These are phyloP conservation scores for Fraxinus latifolia DNA, from an alignment of 305 asterid genomes.

Conservation along the genomic window DNA sequence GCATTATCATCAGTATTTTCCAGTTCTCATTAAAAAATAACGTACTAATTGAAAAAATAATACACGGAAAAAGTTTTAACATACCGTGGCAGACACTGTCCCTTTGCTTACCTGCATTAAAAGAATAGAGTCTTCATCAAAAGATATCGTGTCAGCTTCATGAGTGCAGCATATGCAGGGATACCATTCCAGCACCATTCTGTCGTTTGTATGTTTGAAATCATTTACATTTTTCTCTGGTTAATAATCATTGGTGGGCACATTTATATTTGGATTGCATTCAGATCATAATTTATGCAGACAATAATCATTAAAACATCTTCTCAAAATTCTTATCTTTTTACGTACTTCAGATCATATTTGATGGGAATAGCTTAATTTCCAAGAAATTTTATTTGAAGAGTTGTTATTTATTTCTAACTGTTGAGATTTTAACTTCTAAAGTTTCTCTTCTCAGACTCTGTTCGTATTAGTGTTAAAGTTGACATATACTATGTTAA, in stretches of 20 bases:
- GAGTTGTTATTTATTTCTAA: not conserved
- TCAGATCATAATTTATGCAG: not conserved
- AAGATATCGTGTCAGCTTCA: not conserved
- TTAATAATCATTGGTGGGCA: not conserved
- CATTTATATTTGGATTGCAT: not conserved
- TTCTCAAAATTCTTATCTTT: not conserved
- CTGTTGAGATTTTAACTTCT: not conserved
- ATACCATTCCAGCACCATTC: not conserved
- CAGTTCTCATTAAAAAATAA: not conserved
- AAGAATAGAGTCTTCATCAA: slow-evolving; percentile 8
- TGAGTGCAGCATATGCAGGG: not conserved
- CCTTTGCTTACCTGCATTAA: slow-evolving; percentile 70
- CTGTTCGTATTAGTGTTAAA: not conserved
- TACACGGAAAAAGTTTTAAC: slow-evolving; percentile 6
- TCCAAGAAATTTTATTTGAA: not conserved
- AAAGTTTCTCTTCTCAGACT: not conserved
- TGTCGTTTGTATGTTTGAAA: not conserved
- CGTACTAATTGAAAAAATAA: not conserved
- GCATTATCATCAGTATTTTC: slow-evolving; percentile 21
- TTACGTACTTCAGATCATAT: not conserved
- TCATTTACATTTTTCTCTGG: not conserved
- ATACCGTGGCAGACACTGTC: slow-evolving; percentile 73
- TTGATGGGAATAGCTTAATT: not conserved
- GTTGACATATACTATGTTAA: not conserved
- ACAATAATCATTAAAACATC: not conserved